Evolutionary conservation across 2,329 filamentous ascomycete species (phyloP).

Genomic region (Aspergillus jensenii): DNA sequence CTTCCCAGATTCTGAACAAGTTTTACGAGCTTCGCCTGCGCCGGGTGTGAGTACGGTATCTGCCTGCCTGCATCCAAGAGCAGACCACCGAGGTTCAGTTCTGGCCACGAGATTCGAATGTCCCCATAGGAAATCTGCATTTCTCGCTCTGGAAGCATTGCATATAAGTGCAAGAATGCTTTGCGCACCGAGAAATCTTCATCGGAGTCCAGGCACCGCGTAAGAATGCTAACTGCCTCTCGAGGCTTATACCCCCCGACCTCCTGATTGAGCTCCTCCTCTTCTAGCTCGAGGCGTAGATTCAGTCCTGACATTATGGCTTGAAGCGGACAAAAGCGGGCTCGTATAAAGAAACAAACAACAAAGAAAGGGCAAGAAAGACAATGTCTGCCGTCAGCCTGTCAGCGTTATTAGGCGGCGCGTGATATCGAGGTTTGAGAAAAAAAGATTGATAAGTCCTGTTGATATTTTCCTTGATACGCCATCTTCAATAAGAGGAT

Average conservation of each 20-base stretch:
- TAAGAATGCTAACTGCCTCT: background rate
- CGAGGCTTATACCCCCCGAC: background rate
- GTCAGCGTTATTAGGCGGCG: no score
- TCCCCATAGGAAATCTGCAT: no score
- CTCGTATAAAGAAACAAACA: no score
- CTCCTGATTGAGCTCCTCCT: background rate
- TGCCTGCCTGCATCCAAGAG: background rate
- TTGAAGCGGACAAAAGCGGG: no score
- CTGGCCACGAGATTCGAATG: background rate
- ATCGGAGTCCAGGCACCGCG: background rate
- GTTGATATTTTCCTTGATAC: no score
- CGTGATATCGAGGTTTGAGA: no score
- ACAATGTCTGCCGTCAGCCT: no score
- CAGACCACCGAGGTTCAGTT: background rate
- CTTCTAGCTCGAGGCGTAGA: background rate
- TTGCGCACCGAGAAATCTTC: background rate
- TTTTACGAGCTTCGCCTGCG: background rate
- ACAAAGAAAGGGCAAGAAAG: no score
- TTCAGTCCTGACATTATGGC: background rate
- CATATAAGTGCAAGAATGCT: background rate
- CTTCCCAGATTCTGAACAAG: background rate
- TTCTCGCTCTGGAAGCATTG: background rate
- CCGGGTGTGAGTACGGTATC: background rate
- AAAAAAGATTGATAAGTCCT: no score
- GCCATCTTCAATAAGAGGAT: no score